Evolutionary conservation across 1,284 basidiomycete species (phyloP), one percentile per base, ranked within the genome.

Genomic region (Pascua sp.): DNA sequence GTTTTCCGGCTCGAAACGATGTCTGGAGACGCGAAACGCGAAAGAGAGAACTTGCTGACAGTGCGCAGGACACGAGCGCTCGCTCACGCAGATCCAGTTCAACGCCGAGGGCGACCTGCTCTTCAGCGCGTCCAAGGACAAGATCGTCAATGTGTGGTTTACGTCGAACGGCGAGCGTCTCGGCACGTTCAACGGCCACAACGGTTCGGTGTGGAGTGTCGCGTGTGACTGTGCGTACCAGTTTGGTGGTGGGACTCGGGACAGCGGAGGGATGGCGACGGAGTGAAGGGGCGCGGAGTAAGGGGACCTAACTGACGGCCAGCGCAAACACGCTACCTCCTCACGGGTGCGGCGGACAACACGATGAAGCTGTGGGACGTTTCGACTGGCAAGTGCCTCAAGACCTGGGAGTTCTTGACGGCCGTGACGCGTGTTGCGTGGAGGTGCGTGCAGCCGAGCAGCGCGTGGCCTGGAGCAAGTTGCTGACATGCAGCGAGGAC

Each of bases 81-180:
- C 96, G 59, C 82, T 98, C 72, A 97, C 93, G n/a, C 91, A 95
- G 80, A 88, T 92, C 82, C 90, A 89, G 80, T 91, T 94, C 84
- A 98, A 98, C 82, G 80, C 82, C 56, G 95, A 98, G 76, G 95
- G 95, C 65, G 95, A 98, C 78, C 82, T 98, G 12, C 83, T 99
- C 56, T 98, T 98, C 79, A 89, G 93, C 36, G 91, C 88, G 71
- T 94, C 92, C 70, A 98, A 98, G 83, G 95, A 99, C 77, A 85
- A 89, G 69, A 78, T 91, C 68, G 91, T 98, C 78, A 98, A 97
- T 73, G 92, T 91, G 50, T 97, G 94, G 93, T 98, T 86, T 79
- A 89, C 94, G n/a, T 91, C 96, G 72, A 99, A 99, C 72, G 96
- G 96, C 64, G 95, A 98, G 81, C 83, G 96, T 59, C 79, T 98